A percentile compares a stretch with the other conserved stretches of the same genome.
These are phyloP conservation scores for Aphanomyces stellatus DNA, from an alignment of 352 stramenopile species.

Conservation along the genomic window DNA sequence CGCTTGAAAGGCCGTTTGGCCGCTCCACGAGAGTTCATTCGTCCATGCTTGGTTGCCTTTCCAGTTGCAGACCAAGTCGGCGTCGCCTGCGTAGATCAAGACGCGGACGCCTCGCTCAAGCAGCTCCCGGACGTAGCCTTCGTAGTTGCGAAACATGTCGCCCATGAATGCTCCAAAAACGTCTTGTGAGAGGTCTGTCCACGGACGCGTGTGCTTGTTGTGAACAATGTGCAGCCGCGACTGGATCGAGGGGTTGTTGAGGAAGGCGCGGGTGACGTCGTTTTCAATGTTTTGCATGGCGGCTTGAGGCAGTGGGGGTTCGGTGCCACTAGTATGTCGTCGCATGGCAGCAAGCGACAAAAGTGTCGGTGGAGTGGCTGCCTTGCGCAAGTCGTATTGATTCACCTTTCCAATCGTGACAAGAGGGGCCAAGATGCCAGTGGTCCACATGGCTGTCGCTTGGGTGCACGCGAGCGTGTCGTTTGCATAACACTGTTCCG, in stretches of 20 bases:
- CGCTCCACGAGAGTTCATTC: constrained; percentile 13
- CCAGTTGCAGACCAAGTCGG: constrained; percentile 83
- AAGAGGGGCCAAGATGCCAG: background rate
- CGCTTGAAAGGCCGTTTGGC: background rate
- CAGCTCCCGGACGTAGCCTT: constrained; percentile 48
- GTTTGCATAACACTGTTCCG: constrained; percentile 1
- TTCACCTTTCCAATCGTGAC: constrained; percentile 13
- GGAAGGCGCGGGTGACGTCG: constrained; percentile 58
- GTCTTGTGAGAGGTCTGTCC: constrained; percentile 22
- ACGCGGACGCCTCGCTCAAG: constrained; percentile 48
- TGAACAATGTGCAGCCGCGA: constrained; percentile 53
- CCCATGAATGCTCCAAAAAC: constrained; percentile 71
- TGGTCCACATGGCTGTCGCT: constrained; percentile 4
- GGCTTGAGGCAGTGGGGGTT: background rate
- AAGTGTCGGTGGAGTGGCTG: background rate
- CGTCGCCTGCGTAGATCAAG: constrained; percentile 84
- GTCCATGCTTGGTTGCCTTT: constrained; percentile 19
- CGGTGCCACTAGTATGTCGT: background rate
- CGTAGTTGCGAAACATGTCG: constrained; percentile 60
- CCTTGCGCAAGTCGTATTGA: constrained; percentile 13
- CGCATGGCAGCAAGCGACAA: background rate
- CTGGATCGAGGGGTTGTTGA: constrained; percentile 47
- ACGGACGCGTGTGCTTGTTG: constrained; percentile 17
- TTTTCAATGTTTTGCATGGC: constrained; percentile 60
- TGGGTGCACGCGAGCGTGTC: constrained; percentile 17